phyloP scores from a whole-genome alignment of 768 basidiomycete genomes.

The Podaxis sp. region DNA sequence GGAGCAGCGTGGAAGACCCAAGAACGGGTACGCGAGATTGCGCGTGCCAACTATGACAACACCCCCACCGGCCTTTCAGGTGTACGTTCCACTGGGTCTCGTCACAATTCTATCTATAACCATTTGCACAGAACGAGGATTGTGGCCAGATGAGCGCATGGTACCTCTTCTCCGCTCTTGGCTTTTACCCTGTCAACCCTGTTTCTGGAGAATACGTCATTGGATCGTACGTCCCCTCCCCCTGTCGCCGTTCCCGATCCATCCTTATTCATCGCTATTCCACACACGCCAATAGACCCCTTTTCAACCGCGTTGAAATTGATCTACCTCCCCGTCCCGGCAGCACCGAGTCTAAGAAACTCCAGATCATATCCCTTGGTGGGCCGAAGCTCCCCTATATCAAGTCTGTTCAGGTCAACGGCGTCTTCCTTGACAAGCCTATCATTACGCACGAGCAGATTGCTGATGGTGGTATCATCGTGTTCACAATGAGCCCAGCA shows the following conservation, averaged over 20 bases:
- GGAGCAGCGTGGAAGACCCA: conserved; percentile 72
- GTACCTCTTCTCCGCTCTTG: conserved; percentile 80
- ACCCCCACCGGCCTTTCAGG: conserved; percentile 71
- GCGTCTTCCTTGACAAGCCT: conserved; percentile 37
- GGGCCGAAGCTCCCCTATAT: conserved; percentile 61
- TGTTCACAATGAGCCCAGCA: conserved; percentile 60
- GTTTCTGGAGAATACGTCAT: conserved; percentile 73
- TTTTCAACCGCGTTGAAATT: conserved; percentile 53
- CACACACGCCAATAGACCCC: conserved; percentile 32
- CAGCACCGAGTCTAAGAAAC: conserved; percentile 20
- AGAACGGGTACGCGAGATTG: conserved; percentile 67
- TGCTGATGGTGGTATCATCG: conserved; percentile 46
- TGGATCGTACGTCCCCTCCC: conserved; percentile 51
- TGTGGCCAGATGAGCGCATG: conserved; percentile 90
- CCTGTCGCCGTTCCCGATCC: not conserved
- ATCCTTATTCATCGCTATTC: not conserved
- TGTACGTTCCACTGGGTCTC: conserved; percentile 33
- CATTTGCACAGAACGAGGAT: conserved; percentile 65
- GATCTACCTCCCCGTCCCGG: conserved; percentile 32
- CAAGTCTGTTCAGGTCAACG: conserved; percentile 56
- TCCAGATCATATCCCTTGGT: conserved; percentile 55
- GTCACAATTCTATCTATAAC: not conserved
- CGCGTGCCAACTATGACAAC: conserved; percentile 60
- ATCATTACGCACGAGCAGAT: conserved; percentile 63
- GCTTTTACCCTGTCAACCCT: conserved; percentile 84